Evolutionary conservation across 2,329 filamentous ascomycete species (phyloP).

Genomic region (Leptosphaerulina australis): DNA sequence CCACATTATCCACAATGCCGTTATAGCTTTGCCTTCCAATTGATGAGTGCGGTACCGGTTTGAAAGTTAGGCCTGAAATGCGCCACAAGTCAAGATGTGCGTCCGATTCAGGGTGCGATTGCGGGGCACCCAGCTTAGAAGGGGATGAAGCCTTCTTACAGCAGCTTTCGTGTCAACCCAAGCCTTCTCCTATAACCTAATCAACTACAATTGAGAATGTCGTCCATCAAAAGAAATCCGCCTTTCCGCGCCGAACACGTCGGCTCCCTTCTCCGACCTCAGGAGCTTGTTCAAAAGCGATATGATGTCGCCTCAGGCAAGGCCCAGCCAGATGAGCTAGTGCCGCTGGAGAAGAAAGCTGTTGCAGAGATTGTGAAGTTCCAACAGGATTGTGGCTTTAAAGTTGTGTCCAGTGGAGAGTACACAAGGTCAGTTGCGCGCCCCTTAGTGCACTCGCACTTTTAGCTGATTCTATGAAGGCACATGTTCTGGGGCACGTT

Average conservation of each 20-base stretch:
- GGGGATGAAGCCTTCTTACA: slow-evolving; percentile 26
- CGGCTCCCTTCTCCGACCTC: slow-evolving; percentile 71
- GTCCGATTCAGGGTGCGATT: slow-evolving; percentile 25
- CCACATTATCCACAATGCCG: slow-evolving; percentile 23
- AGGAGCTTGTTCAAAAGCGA: slow-evolving; percentile 65
- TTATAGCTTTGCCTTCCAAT: slow-evolving; percentile 30
- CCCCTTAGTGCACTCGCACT: not conserved
- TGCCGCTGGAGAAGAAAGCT: slow-evolving; percentile 66
- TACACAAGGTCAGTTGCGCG: slow-evolving; percentile 54
- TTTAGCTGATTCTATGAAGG: slow-evolving; percentile 31
- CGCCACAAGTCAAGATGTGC: slow-evolving; percentile 20
- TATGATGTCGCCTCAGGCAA: slow-evolving; percentile 58
- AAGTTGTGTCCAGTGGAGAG: slow-evolving; percentile 71
- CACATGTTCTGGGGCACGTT: slow-evolving; percentile 64
- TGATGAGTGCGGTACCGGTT: slow-evolving; percentile 19
- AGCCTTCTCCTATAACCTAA: slow-evolving; percentile 9
- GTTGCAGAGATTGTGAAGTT: slow-evolving; percentile 69
- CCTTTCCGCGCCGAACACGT: slow-evolving; percentile 76
- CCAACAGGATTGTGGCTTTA: slow-evolving; percentile 68
- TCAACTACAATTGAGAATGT: slow-evolving; percentile 41
- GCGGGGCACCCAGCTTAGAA: slow-evolving; percentile 31
- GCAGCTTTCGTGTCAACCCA: slow-evolving; percentile 8
- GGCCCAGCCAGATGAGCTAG: slow-evolving; percentile 55
- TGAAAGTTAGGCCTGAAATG: slow-evolving; percentile 15
- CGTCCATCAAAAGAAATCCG: slow-evolving; percentile 50